Conservation (phyloP, 371 early-diverging fungal species). For the Encephalitozoon hellem region DNA sequence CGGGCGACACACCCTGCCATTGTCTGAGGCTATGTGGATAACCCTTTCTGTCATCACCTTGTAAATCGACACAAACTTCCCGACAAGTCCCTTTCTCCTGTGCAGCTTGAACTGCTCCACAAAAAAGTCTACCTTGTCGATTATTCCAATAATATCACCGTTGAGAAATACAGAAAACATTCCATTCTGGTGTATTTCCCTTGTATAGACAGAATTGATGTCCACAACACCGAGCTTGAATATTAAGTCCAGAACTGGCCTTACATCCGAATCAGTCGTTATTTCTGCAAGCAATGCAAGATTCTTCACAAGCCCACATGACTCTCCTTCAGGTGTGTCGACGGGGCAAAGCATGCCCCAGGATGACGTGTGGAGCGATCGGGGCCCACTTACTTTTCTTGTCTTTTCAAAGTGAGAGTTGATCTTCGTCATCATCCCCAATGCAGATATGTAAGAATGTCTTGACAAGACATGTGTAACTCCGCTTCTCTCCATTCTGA, state of each 20-base stretch:
- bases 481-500: conserved; percentile 99
- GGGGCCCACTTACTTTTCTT: conserved; percentile 93
- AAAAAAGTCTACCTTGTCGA: conserved; percentile 69
- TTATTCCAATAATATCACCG: conserved; percentile 76
- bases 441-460: conserved; percentile 83
- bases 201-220: conserved; percentile 68
- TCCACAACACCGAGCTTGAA: conserved; percentile 68
- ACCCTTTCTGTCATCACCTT: conserved; percentile 71
- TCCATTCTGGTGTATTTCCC: conserved; percentile 67
- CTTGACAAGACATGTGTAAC: conserved; percentile 93
- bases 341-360: conserved; percentile 97
- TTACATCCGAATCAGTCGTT: conserved; percentile 81
- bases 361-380: conserved; percentile 90
- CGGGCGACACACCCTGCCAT: conserved; percentile 92
- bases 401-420: conserved; percentile 98
- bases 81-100: conserved; percentile 73
- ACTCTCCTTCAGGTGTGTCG: conserved; percentile 99
- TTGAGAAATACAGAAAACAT: conserved; percentile 77
- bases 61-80: conserved; percentile 82
- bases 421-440: conserved; percentile 99
- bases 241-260: conserved; percentile 64
- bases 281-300: conserved; percentile 96
- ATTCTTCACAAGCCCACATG: conserved; percentile 97
- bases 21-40: conserved; percentile 86
- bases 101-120: conserved; percentile 71